These are phyloP conservation scores for Cystobasidium tubakii DNA, from an alignment of 768 basidiomycete genomes.

Conservation along the genomic window DNA sequence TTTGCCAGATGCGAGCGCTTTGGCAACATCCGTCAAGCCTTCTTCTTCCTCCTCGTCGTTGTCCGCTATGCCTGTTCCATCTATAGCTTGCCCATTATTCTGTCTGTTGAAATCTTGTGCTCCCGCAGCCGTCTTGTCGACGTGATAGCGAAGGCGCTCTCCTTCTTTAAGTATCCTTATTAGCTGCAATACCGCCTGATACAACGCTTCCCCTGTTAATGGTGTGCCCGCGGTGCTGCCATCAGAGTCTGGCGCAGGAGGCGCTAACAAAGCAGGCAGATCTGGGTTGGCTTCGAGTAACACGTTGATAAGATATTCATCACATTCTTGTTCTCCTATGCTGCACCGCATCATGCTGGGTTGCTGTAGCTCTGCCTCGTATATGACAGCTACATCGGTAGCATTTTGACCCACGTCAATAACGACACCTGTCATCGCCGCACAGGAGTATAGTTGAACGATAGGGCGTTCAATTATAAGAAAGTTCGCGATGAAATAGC, in stretches of 20 bases:
- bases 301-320: slow-evolving; percentile 67
- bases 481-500: slow-evolving; percentile 80
- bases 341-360: slow-evolving; percentile 57
- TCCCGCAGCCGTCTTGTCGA: neutral
- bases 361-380: slow-evolving; percentile 64
- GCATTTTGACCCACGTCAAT: slow-evolving; percentile 67
- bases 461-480: slow-evolving; percentile 74
- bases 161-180: slow-evolving; percentile 41
- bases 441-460: slow-evolving; percentile 73
- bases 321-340: slow-evolving; percentile 67
- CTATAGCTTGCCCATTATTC: slow-evolving; percentile 30
- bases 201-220: slow-evolving; percentile 61
- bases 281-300: slow-evolving; percentile 60
- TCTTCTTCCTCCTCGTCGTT: slow-evolving; percentile 61
- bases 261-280: slow-evolving; percentile 60
- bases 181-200: slow-evolving; percentile 55
- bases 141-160: slow-evolving; percentile 36
- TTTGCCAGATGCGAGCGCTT: slow-evolving; percentile 83
- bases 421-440: slow-evolving; percentile 65
- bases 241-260: slow-evolving; percentile 54
- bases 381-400: slow-evolving; percentile 71
- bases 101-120: neutral
- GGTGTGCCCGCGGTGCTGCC: slow-evolving; percentile 48
- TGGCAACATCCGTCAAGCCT: slow-evolving; percentile 81
- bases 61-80: slow-evolving; percentile 44